Evolutionary conservation across 2,329 filamentous ascomycete genomes (phyloP).

Genomic region (Epichloe gansuensis): DNA sequence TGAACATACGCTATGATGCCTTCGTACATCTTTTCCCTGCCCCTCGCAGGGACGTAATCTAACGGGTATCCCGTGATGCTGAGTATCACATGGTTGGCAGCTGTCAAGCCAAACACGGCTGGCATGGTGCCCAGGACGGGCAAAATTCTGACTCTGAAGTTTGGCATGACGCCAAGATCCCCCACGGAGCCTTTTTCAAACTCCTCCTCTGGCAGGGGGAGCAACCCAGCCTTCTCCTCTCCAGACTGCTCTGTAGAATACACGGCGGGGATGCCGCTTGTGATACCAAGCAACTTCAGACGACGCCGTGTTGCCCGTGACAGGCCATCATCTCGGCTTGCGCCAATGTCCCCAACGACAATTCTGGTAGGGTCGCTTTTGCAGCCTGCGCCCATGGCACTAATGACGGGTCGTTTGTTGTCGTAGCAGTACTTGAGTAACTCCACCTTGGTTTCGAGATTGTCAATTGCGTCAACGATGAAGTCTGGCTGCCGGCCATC

Average conservation of each 20-base stretch:
- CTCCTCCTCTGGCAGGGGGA: slow-evolving; percentile 85
- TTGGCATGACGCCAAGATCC: slow-evolving; percentile 76
- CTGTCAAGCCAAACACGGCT: slow-evolving; percentile 82
- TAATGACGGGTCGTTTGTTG: slow-evolving; percentile 69
- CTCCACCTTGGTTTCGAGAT: slow-evolving; percentile 92
- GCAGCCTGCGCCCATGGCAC: slow-evolving; percentile 90
- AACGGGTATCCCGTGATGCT: slow-evolving; percentile 71
- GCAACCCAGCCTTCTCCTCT: slow-evolving; percentile 78
- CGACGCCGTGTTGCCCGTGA: slow-evolving; percentile 73
- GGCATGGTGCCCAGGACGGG: slow-evolving; percentile 96
- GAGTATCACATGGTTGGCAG: slow-evolving; percentile 87
- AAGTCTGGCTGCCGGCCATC: slow-evolving; percentile 51
- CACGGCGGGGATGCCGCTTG: slow-evolving; percentile 76
- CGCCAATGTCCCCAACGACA: slow-evolving; percentile 80
- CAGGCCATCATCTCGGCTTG: slow-evolving; percentile 76
- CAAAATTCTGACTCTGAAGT: slow-evolving; percentile 88
- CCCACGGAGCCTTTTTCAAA: slow-evolving; percentile 74
- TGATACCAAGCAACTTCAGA: slow-evolving; percentile 65
- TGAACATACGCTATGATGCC: slow-evolving; percentile 65
- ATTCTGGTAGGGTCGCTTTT: slow-evolving; percentile 79
- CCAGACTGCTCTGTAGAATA: slow-evolving; percentile 85
- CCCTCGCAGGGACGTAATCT: slow-evolving; percentile 70
- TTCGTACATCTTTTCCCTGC: slow-evolving; percentile 85
- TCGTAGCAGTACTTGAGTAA: slow-evolving; percentile 78
- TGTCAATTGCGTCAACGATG: slow-evolving; percentile 96